Evolutionary conservation across 495 filamentous ascomycete genomes (phyloP).

Genomic region (Neurospora tetrasperma): DNA sequence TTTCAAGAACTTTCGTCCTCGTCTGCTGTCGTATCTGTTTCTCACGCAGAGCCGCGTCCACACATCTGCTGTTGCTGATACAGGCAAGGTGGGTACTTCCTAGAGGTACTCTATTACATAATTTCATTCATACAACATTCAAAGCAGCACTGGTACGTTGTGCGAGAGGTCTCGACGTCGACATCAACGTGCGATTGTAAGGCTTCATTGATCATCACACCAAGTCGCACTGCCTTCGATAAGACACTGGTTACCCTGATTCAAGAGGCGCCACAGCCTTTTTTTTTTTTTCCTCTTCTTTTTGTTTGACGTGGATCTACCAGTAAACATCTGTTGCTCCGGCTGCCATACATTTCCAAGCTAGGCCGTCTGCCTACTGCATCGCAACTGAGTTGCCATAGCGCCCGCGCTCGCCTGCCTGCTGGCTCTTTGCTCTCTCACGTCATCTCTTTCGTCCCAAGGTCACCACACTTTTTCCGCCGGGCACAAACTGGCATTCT

Average conservation of each 20-base stretch:
- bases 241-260: not conserved
- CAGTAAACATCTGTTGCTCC: not conserved
- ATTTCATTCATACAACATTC: too few species aligned
- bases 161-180: not conserved
- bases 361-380: not conserved
- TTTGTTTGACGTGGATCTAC: not conserved
- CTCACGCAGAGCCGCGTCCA: not conserved
- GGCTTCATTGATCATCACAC: not conserved
- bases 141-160: not conserved
- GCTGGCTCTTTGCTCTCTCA: not conserved
- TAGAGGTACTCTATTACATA: too few species aligned
- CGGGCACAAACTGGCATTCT: not conserved
- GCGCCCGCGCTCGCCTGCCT: not conserved
- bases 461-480: not conserved
- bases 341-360: not conserved
- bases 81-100: not conserved
- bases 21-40: not conserved
- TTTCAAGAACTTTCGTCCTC: not conserved
- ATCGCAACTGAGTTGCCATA: not conserved
- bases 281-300: too few species aligned
- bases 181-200: not conserved
- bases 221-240: not conserved
- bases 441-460: not conserved
- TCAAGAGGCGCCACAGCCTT: not conserved
- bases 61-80: not conserved